Conservation (phyloP, 305 asterid species). For the Solanum hybrid region DNA sequence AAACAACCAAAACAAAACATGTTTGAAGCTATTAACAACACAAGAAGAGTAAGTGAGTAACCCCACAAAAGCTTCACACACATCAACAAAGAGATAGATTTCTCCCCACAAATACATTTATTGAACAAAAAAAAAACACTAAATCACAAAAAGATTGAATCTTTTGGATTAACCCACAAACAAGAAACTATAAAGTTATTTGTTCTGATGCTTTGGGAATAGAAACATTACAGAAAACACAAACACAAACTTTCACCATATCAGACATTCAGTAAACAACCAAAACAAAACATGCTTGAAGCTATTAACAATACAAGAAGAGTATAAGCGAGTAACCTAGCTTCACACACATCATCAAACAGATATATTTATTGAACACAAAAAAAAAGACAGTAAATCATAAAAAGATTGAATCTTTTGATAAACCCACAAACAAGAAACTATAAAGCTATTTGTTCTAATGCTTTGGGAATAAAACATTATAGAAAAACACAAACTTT, state of each 20-base stretch:
- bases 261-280: neutral
- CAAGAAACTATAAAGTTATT: conserved; percentile 7
- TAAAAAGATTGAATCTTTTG: neutral
- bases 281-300: neutral
- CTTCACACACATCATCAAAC: neutral
- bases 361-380: neutral
- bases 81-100: neutral
- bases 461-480: neutral
- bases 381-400: neutral
- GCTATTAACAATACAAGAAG: neutral
- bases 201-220: neutral
- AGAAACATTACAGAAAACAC: conserved; percentile 7
- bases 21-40: neutral
- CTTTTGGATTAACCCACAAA: neutral
- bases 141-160: conserved; percentile 12
- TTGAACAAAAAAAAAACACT: conserved; percentile 5
- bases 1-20: neutral
- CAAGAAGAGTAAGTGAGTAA: neutral
- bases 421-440: neutral
- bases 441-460: neutral
- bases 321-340: neutral
- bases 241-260: neutral
- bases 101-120: neutral
- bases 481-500: neutral
- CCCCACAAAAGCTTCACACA: neutral